Evolutionary conservation across 1,284 basidiomycete species (phyloP).

Genomic region (Veloboletus limbatus): DNA sequence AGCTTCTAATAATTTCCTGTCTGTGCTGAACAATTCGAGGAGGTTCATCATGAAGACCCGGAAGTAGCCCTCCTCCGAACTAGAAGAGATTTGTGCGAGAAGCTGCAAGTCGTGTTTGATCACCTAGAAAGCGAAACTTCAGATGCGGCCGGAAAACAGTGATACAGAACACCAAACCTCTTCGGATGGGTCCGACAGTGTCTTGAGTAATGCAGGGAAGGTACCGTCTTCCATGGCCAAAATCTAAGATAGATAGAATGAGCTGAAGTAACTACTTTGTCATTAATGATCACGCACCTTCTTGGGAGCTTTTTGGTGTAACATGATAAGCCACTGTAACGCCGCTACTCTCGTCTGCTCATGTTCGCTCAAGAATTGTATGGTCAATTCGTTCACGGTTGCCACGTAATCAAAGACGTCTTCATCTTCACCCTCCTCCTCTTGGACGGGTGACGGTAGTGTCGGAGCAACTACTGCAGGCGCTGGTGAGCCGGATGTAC

Average conservation of each 20-base stretch:
- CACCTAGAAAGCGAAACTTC: conserved; percentile 47
- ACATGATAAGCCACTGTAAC: conserved; percentile 97
- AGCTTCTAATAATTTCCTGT: conserved; percentile 85
- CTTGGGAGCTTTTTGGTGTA: conserved; percentile 95
- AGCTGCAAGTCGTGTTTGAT: conserved; percentile 96
- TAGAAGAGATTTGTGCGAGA: conserved; percentile 94
- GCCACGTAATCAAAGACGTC: conserved; percentile 91
- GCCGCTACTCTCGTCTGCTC: conserved; percentile 96
- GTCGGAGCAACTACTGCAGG: conserved; percentile 24
- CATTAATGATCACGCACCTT: conserved; percentile 54
- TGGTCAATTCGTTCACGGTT: conserved; percentile 89
- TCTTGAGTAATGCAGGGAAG: conserved; percentile 93
- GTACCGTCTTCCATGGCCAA: conserved; percentile 96
- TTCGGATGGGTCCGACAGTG: conserved; percentile 94
- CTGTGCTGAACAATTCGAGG: conserved; percentile 93
- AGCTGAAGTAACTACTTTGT: conserved; percentile 1
- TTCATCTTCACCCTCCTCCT: conserved; percentile 44
- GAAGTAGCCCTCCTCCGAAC: conserved; percentile 94
- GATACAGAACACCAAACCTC: conserved; percentile 51
- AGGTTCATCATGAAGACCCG: conserved; percentile 95
- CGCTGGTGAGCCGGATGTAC: conserved; percentile 26
- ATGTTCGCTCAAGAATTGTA: conserved; percentile 94
- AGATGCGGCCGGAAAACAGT: conserved; percentile 2
- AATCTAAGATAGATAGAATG: conserved; percentile 51
- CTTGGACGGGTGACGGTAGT: conserved; percentile 30